A percentile compares a stretch with the other conserved stretches of the same genome.
These are phyloP conservation scores for Breynia disticha DNA, from an alignment of 441 rosid species.

Conservation along the genomic window DNA sequence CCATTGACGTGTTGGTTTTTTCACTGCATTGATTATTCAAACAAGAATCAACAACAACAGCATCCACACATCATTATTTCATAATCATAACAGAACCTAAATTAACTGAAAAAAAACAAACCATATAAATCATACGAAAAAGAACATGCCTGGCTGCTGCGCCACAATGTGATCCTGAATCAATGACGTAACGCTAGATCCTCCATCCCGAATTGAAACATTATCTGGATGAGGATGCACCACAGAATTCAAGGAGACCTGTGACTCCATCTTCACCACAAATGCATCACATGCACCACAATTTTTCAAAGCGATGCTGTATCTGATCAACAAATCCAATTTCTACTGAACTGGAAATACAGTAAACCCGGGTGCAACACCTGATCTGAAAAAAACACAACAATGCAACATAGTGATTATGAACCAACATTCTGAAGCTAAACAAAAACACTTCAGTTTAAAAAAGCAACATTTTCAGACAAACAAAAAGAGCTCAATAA, in stretches of 20 bases:
- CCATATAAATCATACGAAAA: conserved; percentile 10
- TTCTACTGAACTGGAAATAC: conserved; percentile 9
- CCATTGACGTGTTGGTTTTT: conserved; percentile 92
- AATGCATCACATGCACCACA: conserved; percentile 23
- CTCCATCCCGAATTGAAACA: conserved; percentile 32
- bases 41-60: conserved; percentile 1
- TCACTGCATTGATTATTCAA: conserved; percentile 35
- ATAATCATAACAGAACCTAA: conserved; percentile 8
- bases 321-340: conserved; percentile 16
- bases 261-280: conserved; percentile 45
- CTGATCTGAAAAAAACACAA: background rate
- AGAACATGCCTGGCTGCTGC: conserved; percentile 51
- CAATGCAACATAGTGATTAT: background rate
- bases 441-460: background rate
- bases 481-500: background rate
- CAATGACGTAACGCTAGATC: conserved; percentile 28
- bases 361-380: conserved; percentile 3
- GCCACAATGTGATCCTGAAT: conserved; percentile 22
- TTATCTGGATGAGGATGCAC: conserved; percentile 34
- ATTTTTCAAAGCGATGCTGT: conserved; percentile 7
- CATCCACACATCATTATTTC: background rate
- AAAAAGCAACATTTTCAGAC: conserved; percentile 8
- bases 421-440: background rate
- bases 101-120: background rate
- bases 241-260: conserved; percentile 29